A percentile compares a stretch with the other conserved stretches of the same genome.
These are phyloP conservation scores for Globisporangium echinulatum DNA, from an alignment of 352 stramenopile species.

Conservation along the genomic window DNA sequence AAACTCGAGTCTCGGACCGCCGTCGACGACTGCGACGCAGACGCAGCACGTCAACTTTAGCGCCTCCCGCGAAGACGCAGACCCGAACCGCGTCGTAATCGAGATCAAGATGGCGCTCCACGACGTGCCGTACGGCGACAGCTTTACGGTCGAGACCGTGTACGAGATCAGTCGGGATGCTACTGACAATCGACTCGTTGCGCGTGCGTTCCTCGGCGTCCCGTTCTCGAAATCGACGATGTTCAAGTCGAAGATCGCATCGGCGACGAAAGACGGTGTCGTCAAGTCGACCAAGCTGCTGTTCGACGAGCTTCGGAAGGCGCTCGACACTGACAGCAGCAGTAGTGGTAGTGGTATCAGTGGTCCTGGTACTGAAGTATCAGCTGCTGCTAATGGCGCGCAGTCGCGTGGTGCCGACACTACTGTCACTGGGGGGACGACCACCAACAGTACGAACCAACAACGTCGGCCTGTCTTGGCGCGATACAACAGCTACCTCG, in stretches of 20 bases:
- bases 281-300: slow-evolving; percentile 50
- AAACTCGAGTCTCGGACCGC: slow-evolving; percentile 59
- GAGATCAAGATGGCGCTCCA: slow-evolving; percentile 61
- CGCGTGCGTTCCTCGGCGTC: slow-evolving; percentile 56
- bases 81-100: slow-evolving; percentile 42
- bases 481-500: slow-evolving; percentile 60
- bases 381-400: neutral
- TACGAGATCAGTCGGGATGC: slow-evolving; percentile 40
- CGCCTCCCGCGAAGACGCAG: slow-evolving; percentile 25
- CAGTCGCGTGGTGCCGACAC: too few relatives aligned
- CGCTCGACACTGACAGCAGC: slow-evolving; percentile 22
- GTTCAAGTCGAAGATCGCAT: slow-evolving; percentile 84
- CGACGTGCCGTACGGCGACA: slow-evolving; percentile 79
- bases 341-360: neutral
- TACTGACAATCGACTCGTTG: slow-evolving; percentile 23
- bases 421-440: too few relatives aligned
- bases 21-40: slow-evolving; percentile 48
- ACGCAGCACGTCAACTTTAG: slow-evolving; percentile 47
- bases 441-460: neutral
- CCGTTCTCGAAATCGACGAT: slow-evolving; percentile 82
- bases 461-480: slow-evolving; percentile 26
- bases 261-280: slow-evolving; percentile 55
- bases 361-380: neutral
- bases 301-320: slow-evolving; percentile 49
- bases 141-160: slow-evolving; percentile 68